Conservation (phyloP, 495 filamentous ascomycete genomes). For the Neurospora tetraspora region DNA sequence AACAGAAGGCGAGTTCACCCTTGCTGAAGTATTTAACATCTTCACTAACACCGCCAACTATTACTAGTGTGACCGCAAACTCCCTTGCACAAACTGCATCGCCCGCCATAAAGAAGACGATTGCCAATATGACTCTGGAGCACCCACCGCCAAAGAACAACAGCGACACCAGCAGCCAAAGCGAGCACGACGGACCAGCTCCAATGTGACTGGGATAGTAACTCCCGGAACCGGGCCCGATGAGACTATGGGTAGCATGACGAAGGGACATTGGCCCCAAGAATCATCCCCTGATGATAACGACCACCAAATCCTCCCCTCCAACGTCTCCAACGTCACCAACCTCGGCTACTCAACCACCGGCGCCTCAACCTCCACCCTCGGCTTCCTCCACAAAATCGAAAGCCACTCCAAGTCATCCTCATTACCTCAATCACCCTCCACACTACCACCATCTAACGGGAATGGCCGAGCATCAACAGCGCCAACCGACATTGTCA, state of each 20-base stretch:
- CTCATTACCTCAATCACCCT: conserved; percentile 4
- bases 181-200: conserved; percentile 9
- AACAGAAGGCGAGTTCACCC: conserved; percentile 42
- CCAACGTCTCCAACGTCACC: conserved; percentile 19
- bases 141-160: conserved; percentile 32
- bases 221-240: neutral
- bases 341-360: conserved; percentile 41
- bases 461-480: conserved; percentile 2
- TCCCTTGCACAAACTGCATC: conserved; percentile 52
- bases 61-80: conserved; percentile 48
- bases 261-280: neutral
- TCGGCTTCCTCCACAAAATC: conserved; percentile 42
- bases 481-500: neutral
- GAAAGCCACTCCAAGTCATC: conserved; percentile 12
- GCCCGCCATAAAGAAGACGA: conserved; percentile 38
- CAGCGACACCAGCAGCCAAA: conserved; percentile 7
- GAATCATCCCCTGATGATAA: neutral
- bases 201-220: neutral
- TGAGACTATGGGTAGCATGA: neutral
- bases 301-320: neutral
- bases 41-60: neutral
- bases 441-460: conserved; percentile 5
- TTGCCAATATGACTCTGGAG: conserved; percentile 42
- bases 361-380: conserved; percentile 33
- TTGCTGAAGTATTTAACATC: neutral